Evolutionary conservation across 805 yeast species (phyloP), one percentile per base, ranked within the genome.

Genomic region (Pichia eremophila): DNA sequence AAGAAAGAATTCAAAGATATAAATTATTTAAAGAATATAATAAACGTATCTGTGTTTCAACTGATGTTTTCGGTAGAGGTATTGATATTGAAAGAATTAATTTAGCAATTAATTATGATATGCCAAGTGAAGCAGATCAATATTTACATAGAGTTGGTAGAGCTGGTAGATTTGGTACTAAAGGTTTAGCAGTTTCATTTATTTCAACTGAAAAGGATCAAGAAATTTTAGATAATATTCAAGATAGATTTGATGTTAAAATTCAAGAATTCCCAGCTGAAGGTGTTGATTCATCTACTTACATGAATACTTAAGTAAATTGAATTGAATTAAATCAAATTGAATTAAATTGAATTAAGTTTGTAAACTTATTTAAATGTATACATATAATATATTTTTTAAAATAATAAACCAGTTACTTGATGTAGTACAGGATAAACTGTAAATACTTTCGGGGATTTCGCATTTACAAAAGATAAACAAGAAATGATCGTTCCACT

Each of bases 91-190:
- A 91, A 78, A 88, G 99, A 74, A 91, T 91, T 72, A 91, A 91
- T 73, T 73, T 91, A 68, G 99, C 99, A 53, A 89, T 91, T 75
- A 93, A 91, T 77, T 91, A 91, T 71, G 99, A 91, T 71, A 74
- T 91, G 75, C 96, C 99, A 59, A 75, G 70, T 56, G 97, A 90
- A 73, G 96, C 98, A 55, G 98, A 91, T 70, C 97, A 93, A 71
- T 91, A 93, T 72, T 79, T 91, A 67, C 99, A 91, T 76, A 88
- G 99, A 75, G 99, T 91, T 54, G 99, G 99, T 65, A 89, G 99
- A 81, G 99, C 99, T 58, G 99, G 99, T 73, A 90, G 99, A 79
- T 91, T 91, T 62, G 99, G 99, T 75, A 91, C 99, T 66, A 91
- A 91, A 75, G 99, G 99, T 74, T 81, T 93, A 61, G 95, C 97